Evolutionary conservation across 2,329 filamentous ascomycete genomes (phyloP), one percentile per base, ranked within the genome.

Genomic region (Beauveria caledonica): DNA sequence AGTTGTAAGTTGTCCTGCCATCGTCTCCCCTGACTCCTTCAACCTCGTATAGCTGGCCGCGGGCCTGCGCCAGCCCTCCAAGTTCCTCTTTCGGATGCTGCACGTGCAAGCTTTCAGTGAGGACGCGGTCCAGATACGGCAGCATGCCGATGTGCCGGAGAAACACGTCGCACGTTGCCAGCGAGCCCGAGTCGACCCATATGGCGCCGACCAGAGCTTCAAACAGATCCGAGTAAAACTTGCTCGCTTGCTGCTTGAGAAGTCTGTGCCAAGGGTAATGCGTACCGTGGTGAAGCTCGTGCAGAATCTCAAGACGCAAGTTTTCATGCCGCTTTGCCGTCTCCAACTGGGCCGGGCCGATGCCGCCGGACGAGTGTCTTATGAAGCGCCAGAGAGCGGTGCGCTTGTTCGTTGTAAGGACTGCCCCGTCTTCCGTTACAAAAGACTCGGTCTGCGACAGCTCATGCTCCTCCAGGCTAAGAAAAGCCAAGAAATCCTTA

Each of bases 211-310:
- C 72, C 0, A 95, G 70, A 36, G 84, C 83, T 74, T 97, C 93
- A 10, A 97, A 78, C 8, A 97, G 74, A 70, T 97, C 92, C 0
- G 88, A 93, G 72, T 88, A 87, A 71, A 90, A 89, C 69, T 97
- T 97, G 17, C 83, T 83, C 0, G 86, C 80, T 15, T 80, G 78
- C 1, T 95, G 76, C 0, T 81, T 78, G 0, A 85, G 78, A 1
- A 97, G 81, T 0, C 85, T 72, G 1, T 82, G 77, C 93, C 93
- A 97, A 0, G 93, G 94, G 68, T 92, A 95, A 17, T 76, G 71
- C 0, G 64, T 63, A 0, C 81, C 82, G 0, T 71, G 52, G 1
- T 73, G 53, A 10, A 96, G 74, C 0, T 77, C 81, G 0, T 74
- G 60, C 0, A 73, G 62, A 51, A 96, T 77, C 0, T 68, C 66